Evolutionary conservation across 306 rosid genomes (phyloP).

Genomic region (Gillenia trifoliata): DNA sequence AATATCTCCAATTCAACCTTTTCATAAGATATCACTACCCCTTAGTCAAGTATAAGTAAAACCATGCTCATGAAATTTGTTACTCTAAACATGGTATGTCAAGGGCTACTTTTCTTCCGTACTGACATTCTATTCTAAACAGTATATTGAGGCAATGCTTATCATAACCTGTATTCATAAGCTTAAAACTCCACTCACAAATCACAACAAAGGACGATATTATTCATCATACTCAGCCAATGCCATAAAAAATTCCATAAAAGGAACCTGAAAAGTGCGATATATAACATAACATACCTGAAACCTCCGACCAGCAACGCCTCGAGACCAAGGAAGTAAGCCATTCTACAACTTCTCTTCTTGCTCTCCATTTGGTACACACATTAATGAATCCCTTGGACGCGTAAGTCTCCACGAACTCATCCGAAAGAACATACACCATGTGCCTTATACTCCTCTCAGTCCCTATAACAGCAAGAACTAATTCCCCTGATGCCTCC

Average conservation of each 20-base stretch:
- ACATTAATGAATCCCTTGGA: slow-evolving; percentile 31
- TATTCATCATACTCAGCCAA: neutral
- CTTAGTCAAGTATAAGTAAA: neutral
- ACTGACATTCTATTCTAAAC: neutral
- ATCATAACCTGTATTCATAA: neutral
- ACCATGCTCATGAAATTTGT: slow-evolving; percentile 6
- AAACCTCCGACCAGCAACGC: slow-evolving; percentile 19
- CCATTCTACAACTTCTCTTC: slow-evolving; percentile 84
- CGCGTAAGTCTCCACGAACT: slow-evolving; percentile 45
- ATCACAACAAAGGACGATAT: neutral
- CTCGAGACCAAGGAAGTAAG: slow-evolving; percentile 53
- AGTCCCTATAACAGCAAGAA: slow-evolving; percentile 73
- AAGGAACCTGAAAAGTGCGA: neutral
- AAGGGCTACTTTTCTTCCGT: neutral
- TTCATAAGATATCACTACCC: neutral
- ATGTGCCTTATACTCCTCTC: slow-evolving; percentile 91
- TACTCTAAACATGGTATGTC: slow-evolving; percentile 1
- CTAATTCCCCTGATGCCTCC: slow-evolving; percentile 45
- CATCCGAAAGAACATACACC: slow-evolving; percentile 65
- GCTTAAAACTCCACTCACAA: neutral
- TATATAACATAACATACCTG: slow-evolving; percentile 23
- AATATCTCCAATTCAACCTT: neutral
- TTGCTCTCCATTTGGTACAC: slow-evolving; percentile 63
- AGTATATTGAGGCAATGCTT: neutral
- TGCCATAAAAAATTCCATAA: neutral